Evolutionary conservation across 1,284 basidiomycete species (phyloP).

Genomic region (Pulveroboletus sp.): DNA sequence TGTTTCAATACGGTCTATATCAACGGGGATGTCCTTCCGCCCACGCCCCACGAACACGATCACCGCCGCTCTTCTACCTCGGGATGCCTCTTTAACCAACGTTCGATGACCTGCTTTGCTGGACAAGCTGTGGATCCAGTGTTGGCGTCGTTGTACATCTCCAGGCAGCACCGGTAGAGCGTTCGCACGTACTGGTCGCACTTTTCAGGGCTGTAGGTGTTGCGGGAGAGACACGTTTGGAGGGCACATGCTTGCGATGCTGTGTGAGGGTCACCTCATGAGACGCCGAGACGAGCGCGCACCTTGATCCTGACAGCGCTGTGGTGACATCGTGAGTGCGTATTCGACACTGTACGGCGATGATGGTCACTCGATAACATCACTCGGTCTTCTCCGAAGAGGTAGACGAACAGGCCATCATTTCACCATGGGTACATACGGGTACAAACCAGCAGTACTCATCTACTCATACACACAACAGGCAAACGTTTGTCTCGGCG

Average conservation of each 20-base stretch:
- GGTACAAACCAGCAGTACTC: neutral
- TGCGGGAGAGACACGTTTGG: slow-evolving; percentile 57
- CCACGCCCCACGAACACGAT: neutral
- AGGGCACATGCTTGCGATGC: slow-evolving; percentile 51
- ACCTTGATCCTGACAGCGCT: slow-evolving; percentile 35
- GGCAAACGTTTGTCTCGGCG: slow-evolving; percentile 1
- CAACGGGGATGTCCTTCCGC: neutral
- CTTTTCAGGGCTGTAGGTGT: slow-evolving; percentile 61
- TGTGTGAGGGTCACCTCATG: neutral
- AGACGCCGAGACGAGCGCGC: neutral
- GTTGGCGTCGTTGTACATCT: slow-evolving; percentile 45
- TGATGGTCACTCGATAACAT: neutral
- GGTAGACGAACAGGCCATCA: no score
- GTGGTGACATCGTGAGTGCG: neutral
- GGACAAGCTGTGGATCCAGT: slow-evolving; percentile 61
- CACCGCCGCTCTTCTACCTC: slow-evolving; percentile 4
- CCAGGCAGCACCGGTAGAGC: slow-evolving; percentile 27
- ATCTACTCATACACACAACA: slow-evolving; percentile 4
- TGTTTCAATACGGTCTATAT: slow-evolving; percentile 6
- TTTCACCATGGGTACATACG: slow-evolving; percentile 3
- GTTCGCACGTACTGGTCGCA: slow-evolving; percentile 50
- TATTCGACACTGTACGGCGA: neutral
- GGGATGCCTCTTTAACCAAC: slow-evolving; percentile 49
- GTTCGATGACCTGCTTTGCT: slow-evolving; percentile 45
- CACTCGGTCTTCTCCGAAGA: neutral